These are phyloP conservation scores for Veloboletus limbatus DNA, from an alignment of 1,284 basidiomycete genomes.

Conservation along the genomic window DNA sequence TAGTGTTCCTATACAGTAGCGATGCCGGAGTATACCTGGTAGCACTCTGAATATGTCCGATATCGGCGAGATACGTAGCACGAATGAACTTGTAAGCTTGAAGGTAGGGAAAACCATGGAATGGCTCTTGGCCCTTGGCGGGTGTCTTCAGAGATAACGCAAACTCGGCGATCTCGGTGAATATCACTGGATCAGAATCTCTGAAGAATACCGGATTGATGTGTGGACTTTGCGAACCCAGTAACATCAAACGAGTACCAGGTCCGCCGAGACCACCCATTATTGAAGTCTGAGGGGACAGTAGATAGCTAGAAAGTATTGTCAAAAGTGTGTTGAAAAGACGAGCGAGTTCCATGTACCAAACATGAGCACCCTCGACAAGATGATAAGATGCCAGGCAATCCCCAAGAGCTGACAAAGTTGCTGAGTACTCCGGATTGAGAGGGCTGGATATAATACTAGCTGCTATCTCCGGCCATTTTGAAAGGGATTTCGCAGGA, in stretches of 20 bases:
- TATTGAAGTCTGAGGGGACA: slow-evolving; percentile 82
- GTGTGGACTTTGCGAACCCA: slow-evolving; percentile 64
- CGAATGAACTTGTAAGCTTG: slow-evolving; percentile 87
- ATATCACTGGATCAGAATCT: slow-evolving; percentile 78
- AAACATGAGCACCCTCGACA: slow-evolving; percentile 86
- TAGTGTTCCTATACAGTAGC: neutral
- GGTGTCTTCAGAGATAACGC: slow-evolving; percentile 74
- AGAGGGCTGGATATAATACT: slow-evolving; percentile 81
- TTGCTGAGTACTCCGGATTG: slow-evolving; percentile 61
- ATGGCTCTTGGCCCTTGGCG: slow-evolving; percentile 84
- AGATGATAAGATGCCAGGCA: slow-evolving; percentile 72
- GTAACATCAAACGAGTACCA: slow-evolving; percentile 59
- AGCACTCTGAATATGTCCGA: slow-evolving; percentile 72
- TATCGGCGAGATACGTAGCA: slow-evolving; percentile 76
- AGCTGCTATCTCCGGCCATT: slow-evolving; percentile 86
- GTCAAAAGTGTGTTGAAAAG: slow-evolving; percentile 7
- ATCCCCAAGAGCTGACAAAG: slow-evolving; percentile 86
- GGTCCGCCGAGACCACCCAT: slow-evolving; percentile 67
- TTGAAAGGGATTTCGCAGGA: slow-evolving; percentile 55
- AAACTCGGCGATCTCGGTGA: slow-evolving; percentile 93
- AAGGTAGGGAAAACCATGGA: slow-evolving; percentile 79
- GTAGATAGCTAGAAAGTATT: slow-evolving; percentile 64
- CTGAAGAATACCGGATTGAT: slow-evolving; percentile 53
- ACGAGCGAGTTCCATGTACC: slow-evolving; percentile 47
- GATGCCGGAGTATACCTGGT: slow-evolving; percentile 51